These are phyloP conservation scores for Aureobasidium sp. DNA, from an alignment of 2,329 filamentous ascomycete species.

Conservation along the genomic window DNA sequence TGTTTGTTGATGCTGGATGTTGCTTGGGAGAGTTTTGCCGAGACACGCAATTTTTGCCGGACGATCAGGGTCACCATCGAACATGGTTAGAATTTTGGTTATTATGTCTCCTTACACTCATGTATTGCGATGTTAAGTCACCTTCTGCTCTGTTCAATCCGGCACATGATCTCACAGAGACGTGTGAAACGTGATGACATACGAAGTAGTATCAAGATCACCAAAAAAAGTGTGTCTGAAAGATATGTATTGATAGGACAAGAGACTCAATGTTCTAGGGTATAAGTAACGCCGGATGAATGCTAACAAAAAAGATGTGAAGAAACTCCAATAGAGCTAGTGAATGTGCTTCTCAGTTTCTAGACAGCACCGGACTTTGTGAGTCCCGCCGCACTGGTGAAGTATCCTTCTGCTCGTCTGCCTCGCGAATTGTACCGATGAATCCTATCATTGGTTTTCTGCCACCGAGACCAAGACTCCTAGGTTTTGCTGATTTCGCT, in stretches of 20 bases:
- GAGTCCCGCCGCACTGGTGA: not conserved
- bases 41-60: not conserved
- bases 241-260: too few species aligned
- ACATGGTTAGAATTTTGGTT: not conserved
- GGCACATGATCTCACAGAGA: too few species aligned
- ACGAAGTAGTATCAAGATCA: too few species aligned
- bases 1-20: conserved; percentile 3
- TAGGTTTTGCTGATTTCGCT: not conserved
- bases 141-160: too few species aligned
- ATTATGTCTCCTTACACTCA: not conserved
- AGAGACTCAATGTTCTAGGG: not conserved
- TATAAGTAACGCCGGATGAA: not conserved
- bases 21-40: not conserved
- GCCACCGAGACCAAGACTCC: not conserved
- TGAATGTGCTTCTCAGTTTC: not conserved
- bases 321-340: not conserved
- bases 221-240: too few species aligned
- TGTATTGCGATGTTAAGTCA: not conserved
- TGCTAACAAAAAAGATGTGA: not conserved
- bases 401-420: not conserved
- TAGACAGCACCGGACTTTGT: not conserved
- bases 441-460: not conserved
- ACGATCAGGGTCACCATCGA: not conserved
- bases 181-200: too few species aligned
- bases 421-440: not conserved